phyloP scores from a whole-genome alignment of 805 yeast species.

The Monosporozyma solicola region DNA sequence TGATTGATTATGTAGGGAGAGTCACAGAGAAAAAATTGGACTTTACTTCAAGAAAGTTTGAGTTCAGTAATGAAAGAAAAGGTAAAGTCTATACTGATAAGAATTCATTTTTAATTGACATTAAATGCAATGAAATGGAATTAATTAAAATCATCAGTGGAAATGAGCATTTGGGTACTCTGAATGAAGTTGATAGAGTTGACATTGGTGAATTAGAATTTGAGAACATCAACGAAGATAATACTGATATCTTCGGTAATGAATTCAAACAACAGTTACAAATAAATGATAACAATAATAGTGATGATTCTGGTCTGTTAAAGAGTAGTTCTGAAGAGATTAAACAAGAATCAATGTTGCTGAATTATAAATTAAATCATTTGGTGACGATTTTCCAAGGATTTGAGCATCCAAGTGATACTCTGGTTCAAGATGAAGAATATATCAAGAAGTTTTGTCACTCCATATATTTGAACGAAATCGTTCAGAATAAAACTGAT shows the following conservation, averaged over 20 bases:
- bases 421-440: slow-evolving; percentile 9
- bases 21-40: slow-evolving; percentile 64
- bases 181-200: not conserved
- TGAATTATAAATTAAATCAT: slow-evolving; percentile 17
- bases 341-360: slow-evolving; percentile 19
- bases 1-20: slow-evolving; percentile 60
- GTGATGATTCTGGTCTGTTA: not conserved
- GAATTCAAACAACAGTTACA: slow-evolving; percentile 20
- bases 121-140: slow-evolving; percentile 50
- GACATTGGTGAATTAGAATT: slow-evolving; percentile 27
- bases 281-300: slow-evolving; percentile 8
- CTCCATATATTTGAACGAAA: not conserved
- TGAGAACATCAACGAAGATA: slow-evolving; percentile 26
- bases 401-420: slow-evolving; percentile 21
- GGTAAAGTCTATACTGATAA: not conserved
- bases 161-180: not conserved
- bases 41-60: slow-evolving; percentile 48
- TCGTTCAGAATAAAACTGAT: not conserved
- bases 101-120: slow-evolving; percentile 61
- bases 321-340: slow-evolving; percentile 10
- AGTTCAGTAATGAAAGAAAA: slow-evolving; percentile 39
- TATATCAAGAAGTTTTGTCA: slow-evolving; percentile 11
- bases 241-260: slow-evolving; percentile 25
- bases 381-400: slow-evolving; percentile 18
- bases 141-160: slow-evolving; percentile 32